Percentiles rank a stretch among this genome's conserved stretches.
Evolutionary conservation across 2,329 filamentous ascomycete genomes (phyloP).

Genomic region (Akanthomyces lecanii): DNA sequence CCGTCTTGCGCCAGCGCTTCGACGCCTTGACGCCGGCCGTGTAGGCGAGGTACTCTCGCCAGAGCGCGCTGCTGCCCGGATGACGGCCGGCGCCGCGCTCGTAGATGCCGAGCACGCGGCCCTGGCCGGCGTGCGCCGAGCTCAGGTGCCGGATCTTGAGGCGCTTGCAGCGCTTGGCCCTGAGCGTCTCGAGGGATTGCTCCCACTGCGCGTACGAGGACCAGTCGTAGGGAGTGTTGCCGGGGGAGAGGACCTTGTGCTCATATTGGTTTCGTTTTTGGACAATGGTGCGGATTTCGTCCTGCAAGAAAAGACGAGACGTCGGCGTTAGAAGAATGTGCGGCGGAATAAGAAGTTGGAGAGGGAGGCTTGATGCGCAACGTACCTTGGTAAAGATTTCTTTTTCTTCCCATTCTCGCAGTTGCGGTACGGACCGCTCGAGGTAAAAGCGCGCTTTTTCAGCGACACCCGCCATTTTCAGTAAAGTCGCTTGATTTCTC

Average conservation of each 20-base stretch:
- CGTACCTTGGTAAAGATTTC: slow-evolving; percentile 78
- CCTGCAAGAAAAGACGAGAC: slow-evolving; percentile 42
- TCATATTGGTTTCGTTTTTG: slow-evolving; percentile 91
- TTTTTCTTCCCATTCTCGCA: slow-evolving; percentile 89
- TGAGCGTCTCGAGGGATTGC: slow-evolving; percentile 66
- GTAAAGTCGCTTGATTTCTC: not conserved
- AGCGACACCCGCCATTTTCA: slow-evolving; percentile 70
- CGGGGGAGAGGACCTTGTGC: slow-evolving; percentile 80
- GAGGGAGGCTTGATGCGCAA: not conserved
- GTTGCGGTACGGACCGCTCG: slow-evolving; percentile 85
- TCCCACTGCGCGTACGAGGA: slow-evolving; percentile 76
- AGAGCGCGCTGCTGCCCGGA: slow-evolving; percentile 73
- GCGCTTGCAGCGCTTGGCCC: slow-evolving; percentile 76
- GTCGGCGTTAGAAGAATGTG: not conserved
- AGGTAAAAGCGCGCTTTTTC: slow-evolving; percentile 96
- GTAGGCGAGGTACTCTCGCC: slow-evolving; percentile 87
- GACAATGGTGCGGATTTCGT: slow-evolving; percentile 85
- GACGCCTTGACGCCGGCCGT: slow-evolving; percentile 63
- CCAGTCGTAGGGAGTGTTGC: slow-evolving; percentile 73
- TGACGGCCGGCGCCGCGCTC: slow-evolving; percentile 83
- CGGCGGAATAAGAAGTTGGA: not conserved
- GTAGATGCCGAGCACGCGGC: slow-evolving; percentile 82
- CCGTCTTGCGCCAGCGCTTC: slow-evolving; percentile 60
- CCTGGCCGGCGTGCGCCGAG: slow-evolving; percentile 67
- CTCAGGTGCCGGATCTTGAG: slow-evolving; percentile 67